phyloP scores from a whole-genome alignment of 1,284 basidiomycete genomes.

The Tremellales sp. region DNA sequence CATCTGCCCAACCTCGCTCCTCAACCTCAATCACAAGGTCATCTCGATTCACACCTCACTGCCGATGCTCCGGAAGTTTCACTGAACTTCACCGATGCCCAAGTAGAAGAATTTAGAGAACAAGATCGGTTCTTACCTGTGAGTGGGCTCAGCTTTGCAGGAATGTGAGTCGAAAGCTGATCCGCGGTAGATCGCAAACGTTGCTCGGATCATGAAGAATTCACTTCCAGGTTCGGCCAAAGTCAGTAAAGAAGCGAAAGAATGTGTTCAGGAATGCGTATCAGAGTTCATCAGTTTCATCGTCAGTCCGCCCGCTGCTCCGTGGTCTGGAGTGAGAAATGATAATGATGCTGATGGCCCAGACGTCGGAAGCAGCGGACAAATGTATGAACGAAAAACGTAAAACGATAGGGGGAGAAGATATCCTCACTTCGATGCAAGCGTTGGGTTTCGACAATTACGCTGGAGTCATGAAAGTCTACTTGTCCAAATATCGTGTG shows the following conservation, averaged over 20 bases:
- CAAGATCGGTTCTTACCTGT: conserved; percentile 88
- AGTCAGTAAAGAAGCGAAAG: conserved; percentile 94
- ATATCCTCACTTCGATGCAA: conserved; percentile 83
- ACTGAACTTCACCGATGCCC: conserved; percentile 69
- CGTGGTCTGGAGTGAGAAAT: background rate
- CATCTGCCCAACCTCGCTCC: conserved; percentile 5
- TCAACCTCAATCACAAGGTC: no score
- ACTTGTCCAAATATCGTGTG: conserved; percentile 80
- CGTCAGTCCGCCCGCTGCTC: conserved; percentile 32
- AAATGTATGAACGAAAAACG: conserved; percentile 95
- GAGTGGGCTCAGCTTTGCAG: conserved; percentile 36
- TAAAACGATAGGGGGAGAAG: conserved; percentile 89
- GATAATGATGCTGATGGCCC: conserved; percentile 6
- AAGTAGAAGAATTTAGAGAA: conserved; percentile 85
- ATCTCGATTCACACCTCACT: background rate
- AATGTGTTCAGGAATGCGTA: conserved; percentile 93
- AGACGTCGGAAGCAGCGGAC: conserved; percentile 62
- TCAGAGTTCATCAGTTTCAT: conserved; percentile 96
- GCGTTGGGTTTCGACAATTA: conserved; percentile 94
- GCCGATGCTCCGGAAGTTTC: background rate
- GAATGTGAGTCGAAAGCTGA: background rate
- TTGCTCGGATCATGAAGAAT: conserved; percentile 90
- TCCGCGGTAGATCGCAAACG: conserved; percentile 76
- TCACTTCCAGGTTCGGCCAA: conserved; percentile 86
- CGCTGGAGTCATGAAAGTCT: conserved; percentile 81